A percentile compares a stretch with the other conserved stretches of the same genome.
Evolutionary conservation across 176 grass and related monocot genomes (phyloP).

Genomic region (Microstegium vimineum): DNA sequence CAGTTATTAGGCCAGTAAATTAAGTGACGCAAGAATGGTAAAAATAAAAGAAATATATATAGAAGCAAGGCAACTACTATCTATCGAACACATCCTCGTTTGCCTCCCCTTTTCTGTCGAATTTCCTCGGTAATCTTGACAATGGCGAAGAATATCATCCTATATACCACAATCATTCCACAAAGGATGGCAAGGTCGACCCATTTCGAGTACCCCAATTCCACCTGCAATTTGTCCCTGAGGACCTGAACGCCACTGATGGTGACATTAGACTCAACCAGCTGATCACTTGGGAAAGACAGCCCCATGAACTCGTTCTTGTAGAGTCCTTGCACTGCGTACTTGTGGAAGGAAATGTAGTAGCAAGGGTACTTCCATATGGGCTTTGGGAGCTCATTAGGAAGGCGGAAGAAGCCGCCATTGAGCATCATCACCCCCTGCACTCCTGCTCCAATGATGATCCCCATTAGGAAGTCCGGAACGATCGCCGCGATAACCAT

Average conservation of each 20-base stretch:
- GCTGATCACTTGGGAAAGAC: constrained; percentile 32
- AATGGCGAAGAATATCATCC: constrained; percentile 34
- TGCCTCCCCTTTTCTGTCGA: constrained; percentile 7
- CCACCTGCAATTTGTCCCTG: constrained; percentile 30
- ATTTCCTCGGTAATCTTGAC: constrained; percentile 25
- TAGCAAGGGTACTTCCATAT: constrained; percentile 51
- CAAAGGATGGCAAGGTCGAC: constrained; percentile 43
- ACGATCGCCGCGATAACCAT: no score
- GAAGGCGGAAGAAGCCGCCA: constrained; percentile 45
- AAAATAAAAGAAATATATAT: no score
- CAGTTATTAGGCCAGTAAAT: no score
- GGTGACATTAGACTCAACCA: neutral
- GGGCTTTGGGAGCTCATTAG: constrained; percentile 31
- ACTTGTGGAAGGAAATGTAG: constrained; percentile 52
- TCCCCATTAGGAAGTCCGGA: no score
- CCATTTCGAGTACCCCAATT: constrained; percentile 54
- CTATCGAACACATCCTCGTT: constrained; percentile 1
- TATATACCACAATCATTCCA: constrained; percentile 37
- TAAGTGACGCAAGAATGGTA: no score
- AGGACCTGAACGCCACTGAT: constrained; percentile 30
- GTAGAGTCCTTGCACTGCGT: constrained; percentile 38
- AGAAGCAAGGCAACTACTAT: neutral
- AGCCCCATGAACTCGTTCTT: constrained; percentile 44
- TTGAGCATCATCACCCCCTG: no score
- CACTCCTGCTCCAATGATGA: no score